phyloP scores from a whole-genome alignment of 768 basidiomycete genomes.

The Auriscalpium vulgare region DNA sequence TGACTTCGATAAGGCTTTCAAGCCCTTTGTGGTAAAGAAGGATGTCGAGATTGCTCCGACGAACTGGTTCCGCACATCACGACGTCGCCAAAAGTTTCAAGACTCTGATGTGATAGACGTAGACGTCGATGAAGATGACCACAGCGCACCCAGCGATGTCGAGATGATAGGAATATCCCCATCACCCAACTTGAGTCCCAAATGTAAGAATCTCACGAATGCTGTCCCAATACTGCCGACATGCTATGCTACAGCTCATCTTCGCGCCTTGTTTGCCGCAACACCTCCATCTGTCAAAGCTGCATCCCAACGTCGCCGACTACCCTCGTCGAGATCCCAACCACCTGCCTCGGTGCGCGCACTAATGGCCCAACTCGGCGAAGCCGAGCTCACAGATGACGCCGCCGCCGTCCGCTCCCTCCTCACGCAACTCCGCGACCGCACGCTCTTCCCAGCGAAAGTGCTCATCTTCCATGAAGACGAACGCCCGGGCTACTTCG shows the following conservation, averaged over 20 bases:
- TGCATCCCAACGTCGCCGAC: background rate
- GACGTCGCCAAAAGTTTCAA: conserved; percentile 14
- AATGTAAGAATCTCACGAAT: conserved; percentile 27
- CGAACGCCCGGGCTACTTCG: conserved; percentile 85
- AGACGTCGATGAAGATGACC: conserved; percentile 39
- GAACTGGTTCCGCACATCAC: conserved; percentile 52
- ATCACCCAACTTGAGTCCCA: conserved; percentile 22
- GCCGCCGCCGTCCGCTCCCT: conserved; percentile 59
- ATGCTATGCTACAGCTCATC: conserved; percentile 14
- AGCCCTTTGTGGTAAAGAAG: conserved; percentile 73
- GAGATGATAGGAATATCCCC: conserved; percentile 18
- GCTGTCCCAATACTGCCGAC: too few species aligned
- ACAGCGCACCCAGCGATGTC: conserved; percentile 16
- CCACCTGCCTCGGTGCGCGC: conserved; percentile 30
- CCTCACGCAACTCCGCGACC: conserved; percentile 52
- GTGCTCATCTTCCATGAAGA: conserved; percentile 80
- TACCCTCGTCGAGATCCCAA: too few species aligned
- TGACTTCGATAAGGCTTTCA: conserved; percentile 72
- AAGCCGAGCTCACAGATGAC: conserved; percentile 74
- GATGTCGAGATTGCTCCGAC: conserved; percentile 61
- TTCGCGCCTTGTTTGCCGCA: conserved; percentile 12
- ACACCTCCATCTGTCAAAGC: conserved; percentile 13
- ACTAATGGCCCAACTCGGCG: conserved; percentile 55
- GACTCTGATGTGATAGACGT: conserved; percentile 49
- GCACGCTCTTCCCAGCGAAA: conserved; percentile 62